Conservation (phyloP, 768 basidiomycete species). For the Dioszegia aurantiaca region DNA sequence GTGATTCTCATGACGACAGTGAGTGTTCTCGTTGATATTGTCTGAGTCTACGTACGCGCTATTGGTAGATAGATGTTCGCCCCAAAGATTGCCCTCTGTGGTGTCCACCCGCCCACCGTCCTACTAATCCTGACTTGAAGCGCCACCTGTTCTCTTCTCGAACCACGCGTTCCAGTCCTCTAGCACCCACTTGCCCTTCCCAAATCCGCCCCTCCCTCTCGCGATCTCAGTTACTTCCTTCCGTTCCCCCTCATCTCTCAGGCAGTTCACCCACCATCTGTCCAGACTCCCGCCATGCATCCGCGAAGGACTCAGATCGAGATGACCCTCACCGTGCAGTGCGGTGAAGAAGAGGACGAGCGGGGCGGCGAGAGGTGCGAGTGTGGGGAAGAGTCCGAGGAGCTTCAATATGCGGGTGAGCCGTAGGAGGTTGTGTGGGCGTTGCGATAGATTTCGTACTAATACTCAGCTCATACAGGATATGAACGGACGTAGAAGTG, state of each 20-base stretch:
- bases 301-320: conserved; percentile 23
- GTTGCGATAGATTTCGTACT: conserved; percentile 37
- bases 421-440: conserved; percentile 49
- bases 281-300: conserved; percentile 40
- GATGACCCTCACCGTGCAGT: conserved; percentile 29
- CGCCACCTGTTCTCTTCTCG: not conserved
- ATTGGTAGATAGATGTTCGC: no score
- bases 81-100: no score
- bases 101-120: not conserved
- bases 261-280: conserved; percentile 39
- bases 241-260: conserved; percentile 31
- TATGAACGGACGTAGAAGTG: not conserved
- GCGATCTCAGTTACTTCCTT: conserved; percentile 27
- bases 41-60: no score
- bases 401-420: conserved; percentile 46
- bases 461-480: no score
- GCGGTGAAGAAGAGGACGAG: conserved; percentile 38
- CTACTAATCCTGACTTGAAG: not conserved
- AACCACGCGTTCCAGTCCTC: conserved; percentile 30
- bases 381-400: conserved; percentile 36
- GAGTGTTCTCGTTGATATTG: no score
- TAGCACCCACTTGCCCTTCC: conserved; percentile 29
- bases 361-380: conserved; percentile 34
- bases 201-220: conserved; percentile 22
- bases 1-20: no score